Base-by-base conservation (phyloP, 805 yeast species). In the Blastobotrys robertii region DNA sequence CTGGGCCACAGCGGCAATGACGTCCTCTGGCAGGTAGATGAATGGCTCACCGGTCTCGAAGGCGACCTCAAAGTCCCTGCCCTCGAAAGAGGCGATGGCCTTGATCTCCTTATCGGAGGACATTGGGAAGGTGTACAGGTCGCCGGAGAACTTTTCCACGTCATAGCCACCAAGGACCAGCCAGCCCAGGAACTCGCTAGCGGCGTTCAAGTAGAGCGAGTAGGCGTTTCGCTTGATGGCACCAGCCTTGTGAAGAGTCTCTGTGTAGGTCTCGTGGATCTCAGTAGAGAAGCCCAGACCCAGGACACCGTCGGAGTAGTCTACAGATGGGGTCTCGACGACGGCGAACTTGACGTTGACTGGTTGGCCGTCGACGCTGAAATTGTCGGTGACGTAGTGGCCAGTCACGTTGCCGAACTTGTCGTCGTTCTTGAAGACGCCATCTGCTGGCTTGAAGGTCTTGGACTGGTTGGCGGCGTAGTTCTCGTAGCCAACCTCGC, bases 381-480 rank as follows among this genome's bases (percentile, higher is more conserved):
- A 19, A 6, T 19, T 64, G 55, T 86, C 96, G 35, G 66, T 59
- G 13, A 79, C 87, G 73, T 74, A 76, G 30, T 50, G 52, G 14
- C 82, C 83, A 3, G 47, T 47, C 3, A 76, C 59, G 13, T 50
- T 28, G 8, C 44, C 43, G 19, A 31, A 39, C 4, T 25, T 41
- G 32, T 49, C 47, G 25, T 47, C 45, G 41, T 43, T 45, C 40
- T 40, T 44, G 46, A 47, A 49, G 14, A 43, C 37, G 32, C 19
- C 14, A 38, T 38, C 41, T 11, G 43, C 30, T 14, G 30, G 25
- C n/a, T 38, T 25, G 25, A 25, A 54, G 12, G 60, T 47, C 8
- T 52, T 43, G 12, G 58, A 53, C 19, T 30, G 9, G 22, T 8
- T 12, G 15, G 50, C 38, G 10, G 35, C 30, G 25, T 40, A 44